These are phyloP conservation scores for Salmacisia buchloeana DNA, from an alignment of 1,284 basidiomycete genomes.

Conservation along the genomic window DNA sequence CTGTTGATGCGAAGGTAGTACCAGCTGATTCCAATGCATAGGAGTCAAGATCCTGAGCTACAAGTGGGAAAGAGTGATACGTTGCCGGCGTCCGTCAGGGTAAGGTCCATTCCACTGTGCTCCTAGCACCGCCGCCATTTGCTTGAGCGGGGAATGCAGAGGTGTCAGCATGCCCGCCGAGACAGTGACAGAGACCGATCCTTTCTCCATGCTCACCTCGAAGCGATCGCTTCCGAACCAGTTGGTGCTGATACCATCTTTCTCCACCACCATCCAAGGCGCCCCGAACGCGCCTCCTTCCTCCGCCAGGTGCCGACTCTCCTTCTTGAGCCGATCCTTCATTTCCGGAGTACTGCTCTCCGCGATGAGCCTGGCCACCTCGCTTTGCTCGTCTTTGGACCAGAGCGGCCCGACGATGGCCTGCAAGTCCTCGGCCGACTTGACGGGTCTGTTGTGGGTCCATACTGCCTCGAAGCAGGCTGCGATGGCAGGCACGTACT, in stretches of 20 bases:
- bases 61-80: background rate
- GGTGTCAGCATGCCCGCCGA: background rate
- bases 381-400: constrained; percentile 13
- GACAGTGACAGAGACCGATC: background rate
- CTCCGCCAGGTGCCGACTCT: constrained; percentile 19
- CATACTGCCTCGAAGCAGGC: constrained; percentile 33
- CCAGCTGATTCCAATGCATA: no score
- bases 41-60: no score
- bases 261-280: constrained; percentile 24
- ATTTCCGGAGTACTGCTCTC: constrained; percentile 8
- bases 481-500: constrained; percentile 20
- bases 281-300: constrained; percentile 31
- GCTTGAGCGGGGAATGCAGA: constrained; percentile 7
- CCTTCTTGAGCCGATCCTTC: constrained; percentile 15
- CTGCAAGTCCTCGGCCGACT: constrained; percentile 23
- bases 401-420: constrained; percentile 13
- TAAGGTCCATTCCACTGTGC: constrained; percentile 32
- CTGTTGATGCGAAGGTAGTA: no score
- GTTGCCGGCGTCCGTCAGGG: constrained; percentile 17
- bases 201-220: constrained; percentile 14
- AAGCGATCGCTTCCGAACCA: constrained; percentile 33
- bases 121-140: constrained; percentile 29
- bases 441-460: constrained; percentile 21
- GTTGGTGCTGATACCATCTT: background rate
- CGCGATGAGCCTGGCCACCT: constrained; percentile 10